Evolutionary conservation across 2,329 filamentous ascomycete genomes (phyloP).

Genomic region (Trichoderma harzianum): DNA sequence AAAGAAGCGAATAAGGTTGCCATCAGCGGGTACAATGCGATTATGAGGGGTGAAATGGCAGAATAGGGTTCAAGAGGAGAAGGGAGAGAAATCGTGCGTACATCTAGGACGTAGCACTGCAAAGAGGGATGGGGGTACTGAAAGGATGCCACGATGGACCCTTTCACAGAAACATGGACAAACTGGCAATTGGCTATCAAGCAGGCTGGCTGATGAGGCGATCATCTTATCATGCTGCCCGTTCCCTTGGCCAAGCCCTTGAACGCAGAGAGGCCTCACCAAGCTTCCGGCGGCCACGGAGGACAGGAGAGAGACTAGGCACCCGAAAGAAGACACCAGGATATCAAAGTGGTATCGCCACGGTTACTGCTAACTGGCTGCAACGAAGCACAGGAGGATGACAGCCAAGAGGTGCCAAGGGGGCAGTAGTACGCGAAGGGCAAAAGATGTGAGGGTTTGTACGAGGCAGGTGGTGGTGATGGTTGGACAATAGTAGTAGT

Average conservation of each 20-base stretch:
- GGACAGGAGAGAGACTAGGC: constrained; percentile 8
- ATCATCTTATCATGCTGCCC: background rate
- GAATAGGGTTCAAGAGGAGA: background rate
- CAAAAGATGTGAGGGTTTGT: background rate
- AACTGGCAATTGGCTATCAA: background rate
- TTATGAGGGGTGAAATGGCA: background rate
- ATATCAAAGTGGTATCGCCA: constrained; percentile 3
- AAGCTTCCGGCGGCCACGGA: background rate
- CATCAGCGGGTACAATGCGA: background rate
- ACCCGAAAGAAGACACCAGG: constrained; percentile 10
- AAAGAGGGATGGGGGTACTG: background rate
- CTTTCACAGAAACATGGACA: background rate
- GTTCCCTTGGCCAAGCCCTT: background rate
- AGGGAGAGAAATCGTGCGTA: background rate
- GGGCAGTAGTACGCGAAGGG: constrained; percentile 17
- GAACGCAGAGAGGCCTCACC: constrained; percentile 8
- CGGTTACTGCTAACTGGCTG: constrained; percentile 15
- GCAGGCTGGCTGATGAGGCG: background rate
- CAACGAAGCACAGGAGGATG: constrained; percentile 17
- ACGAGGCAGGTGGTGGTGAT: constrained; percentile 12
- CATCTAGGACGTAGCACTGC: constrained; percentile 5
- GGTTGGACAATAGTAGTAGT: background rate
- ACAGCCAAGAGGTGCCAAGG: constrained; percentile 10
- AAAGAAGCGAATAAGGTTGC: background rate
- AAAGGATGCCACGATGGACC: background rate